A percentile compares a stretch with the other conserved stretches of the same genome.
These are phyloP conservation scores for Podila epigama DNA, from an alignment of 192 early-diverging fungal genomes.

Conservation along the genomic window DNA sequence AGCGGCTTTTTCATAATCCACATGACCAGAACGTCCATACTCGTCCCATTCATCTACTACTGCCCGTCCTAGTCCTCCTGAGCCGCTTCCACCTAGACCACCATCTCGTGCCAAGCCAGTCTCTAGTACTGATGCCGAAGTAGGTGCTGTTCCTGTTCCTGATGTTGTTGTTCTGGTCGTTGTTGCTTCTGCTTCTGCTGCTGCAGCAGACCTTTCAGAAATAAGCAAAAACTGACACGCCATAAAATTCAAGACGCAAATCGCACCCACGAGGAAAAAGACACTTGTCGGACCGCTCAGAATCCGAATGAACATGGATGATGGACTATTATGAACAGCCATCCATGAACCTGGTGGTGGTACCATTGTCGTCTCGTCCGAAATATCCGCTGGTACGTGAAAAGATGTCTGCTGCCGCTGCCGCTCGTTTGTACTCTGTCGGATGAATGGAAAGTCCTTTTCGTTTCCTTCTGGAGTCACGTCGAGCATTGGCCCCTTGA, in stretches of 20 bases:
- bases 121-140: not conserved
- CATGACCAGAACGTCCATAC: no score
- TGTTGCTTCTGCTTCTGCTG: not conserved
- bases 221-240: conserved; percentile 10
- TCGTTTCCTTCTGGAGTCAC: no score
- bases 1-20: no score
- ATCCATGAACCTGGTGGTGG: no score
- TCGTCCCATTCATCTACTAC: no score
- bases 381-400: no score
- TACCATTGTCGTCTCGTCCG: not conserved
- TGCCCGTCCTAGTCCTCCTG: no score
- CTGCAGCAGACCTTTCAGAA: not conserved
- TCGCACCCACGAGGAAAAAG: conserved; percentile 22
- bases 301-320: not conserved
- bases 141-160: not conserved
- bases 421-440: not conserved
- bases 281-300: conserved; percentile 16
- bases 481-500: not conserved
- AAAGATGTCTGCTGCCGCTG: not conserved
- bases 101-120: not conserved
- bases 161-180: not conserved
- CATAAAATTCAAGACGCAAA: conserved; percentile 19
- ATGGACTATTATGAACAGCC: not conserved
- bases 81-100: not conserved
- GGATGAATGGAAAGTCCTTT: not conserved